Conservation (phyloP, 306 rosid species). For the Biancaea sappan region DNA sequence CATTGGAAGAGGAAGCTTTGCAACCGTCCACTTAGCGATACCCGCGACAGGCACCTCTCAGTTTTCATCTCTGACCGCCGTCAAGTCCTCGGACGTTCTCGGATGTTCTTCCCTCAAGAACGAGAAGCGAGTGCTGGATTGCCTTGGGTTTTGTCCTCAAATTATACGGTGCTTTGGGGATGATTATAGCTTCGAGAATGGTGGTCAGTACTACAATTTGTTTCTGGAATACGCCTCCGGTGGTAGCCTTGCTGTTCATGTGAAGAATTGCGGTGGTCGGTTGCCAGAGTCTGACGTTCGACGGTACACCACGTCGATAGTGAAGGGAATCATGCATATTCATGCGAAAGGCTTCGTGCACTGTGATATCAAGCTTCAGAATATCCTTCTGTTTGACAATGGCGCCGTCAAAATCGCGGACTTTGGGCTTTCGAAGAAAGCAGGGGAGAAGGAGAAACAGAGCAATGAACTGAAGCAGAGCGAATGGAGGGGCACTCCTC, state of each 20-base stretch:
- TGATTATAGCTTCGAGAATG: constrained; percentile 53
- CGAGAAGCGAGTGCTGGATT: constrained; percentile 66
- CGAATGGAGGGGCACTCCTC: constrained; percentile 79
- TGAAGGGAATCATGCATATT: constrained; percentile 59
- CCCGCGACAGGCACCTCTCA: constrained; percentile 16
- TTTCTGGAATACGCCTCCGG: constrained; percentile 76
- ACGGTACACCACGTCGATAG: constrained; percentile 46
- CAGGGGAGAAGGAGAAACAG: constrained; percentile 47
- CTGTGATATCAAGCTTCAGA: constrained; percentile 86
- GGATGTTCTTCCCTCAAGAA: constrained; percentile 52
- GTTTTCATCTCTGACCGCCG: constrained; percentile 52
- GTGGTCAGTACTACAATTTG: constrained; percentile 53
- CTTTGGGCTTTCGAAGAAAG: constrained; percentile 68
- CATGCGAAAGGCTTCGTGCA: constrained; percentile 82
- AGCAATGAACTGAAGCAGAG: background rate
- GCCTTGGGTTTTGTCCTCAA: constrained; percentile 53
- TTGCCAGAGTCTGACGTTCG: constrained; percentile 53
- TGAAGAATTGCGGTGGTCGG: constrained; percentile 52
- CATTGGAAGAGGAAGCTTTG: constrained; percentile 84
- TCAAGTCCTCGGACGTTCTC: constrained; percentile 53
- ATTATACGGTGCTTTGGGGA: constrained; percentile 66
- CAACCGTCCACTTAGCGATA: constrained; percentile 53
- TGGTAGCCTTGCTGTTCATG: constrained; percentile 61
- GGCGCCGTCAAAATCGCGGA: constrained; percentile 78
- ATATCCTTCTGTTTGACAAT: constrained; percentile 62